Conservation (phyloP, 75 land plant genomes). For the Picea sitchensis region DNA sequence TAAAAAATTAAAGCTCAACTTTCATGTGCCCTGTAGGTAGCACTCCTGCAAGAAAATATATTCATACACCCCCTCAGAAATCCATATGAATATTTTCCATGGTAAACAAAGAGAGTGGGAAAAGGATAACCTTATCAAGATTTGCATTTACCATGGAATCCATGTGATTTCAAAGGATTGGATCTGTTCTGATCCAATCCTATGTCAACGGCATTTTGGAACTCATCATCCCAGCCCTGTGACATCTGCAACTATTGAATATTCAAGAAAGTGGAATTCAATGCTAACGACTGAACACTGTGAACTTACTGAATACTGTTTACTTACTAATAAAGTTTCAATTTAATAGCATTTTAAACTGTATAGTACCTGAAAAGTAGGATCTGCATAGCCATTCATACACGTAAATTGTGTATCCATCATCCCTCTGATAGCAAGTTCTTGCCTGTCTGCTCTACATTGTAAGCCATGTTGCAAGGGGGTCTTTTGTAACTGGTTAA, state of each 20-base stretch:
- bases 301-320: no score
- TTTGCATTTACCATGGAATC: constrained; percentile 26
- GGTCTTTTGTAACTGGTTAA: constrained; percentile 23
- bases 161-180: constrained; percentile 22
- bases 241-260: constrained; percentile 35
- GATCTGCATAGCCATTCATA: constrained; percentile 39
- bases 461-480: constrained; percentile 4
- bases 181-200: constrained; percentile 40
- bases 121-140: background rate
- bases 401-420: constrained; percentile 29
- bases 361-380: constrained; percentile 46
- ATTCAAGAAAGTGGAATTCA: no score
- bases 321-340: no score
- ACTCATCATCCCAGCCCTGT: constrained; percentile 66
- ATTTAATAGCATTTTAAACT: no score
- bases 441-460: constrained; percentile 14
- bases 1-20: background rate
- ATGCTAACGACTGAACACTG: no score
- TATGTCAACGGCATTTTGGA: constrained; percentile 72
- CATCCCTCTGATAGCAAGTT: constrained; percentile 23
- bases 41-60: background rate
- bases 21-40: constrained; percentile 13
- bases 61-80: no score
- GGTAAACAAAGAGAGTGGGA: no score
- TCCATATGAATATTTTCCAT: no score